Base-by-base conservation (phyloP, 441 rosid genomes). In the Erodium chrysanthum region DNA sequence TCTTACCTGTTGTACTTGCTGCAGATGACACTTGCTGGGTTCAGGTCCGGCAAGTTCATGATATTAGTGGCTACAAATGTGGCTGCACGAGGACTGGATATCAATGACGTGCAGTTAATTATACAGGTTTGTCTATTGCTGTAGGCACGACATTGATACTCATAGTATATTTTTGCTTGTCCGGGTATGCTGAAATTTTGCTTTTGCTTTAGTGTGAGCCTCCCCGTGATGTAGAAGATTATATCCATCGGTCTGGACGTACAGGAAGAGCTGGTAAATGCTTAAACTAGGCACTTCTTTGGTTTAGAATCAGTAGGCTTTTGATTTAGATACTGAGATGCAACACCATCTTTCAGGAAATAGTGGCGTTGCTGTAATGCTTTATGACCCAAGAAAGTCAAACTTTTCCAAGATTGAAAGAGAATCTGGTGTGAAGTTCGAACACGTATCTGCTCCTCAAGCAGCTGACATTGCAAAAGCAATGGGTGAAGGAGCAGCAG, bases 61-160 rank as follows among this genome's bases (percentile, higher is more conserved):
- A 88, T 86, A 8, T 78, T 91, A 81, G 96, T 94, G 37, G 98
- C 98, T 63, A 91, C 98, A 17, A 91, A 91, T 76, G 98, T 94
- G 60, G 98, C 98, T n/a, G 97, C 96, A 73, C 83, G 97, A 35
- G 98, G 97, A 64, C 77, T 94, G 81, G 98, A 94, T 77, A 94
- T 94, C 71, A 89, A 86, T 70, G 97, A 91, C 71, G 97, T 94
- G 74, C 97, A 94, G 81, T 74, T 94, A 74, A 86, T 94, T 74
- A 94, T 91, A 75, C 98, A 94, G 95, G 97, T 91, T 23, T 71
- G 76, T 70, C 5, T 60, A 48, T n/a, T 2, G 7, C 20, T 71
- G 8, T 66, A 15, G 59, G 21, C 59, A 52, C 9, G 17, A 5
- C 0, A 17, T 52, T 17, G 15, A 52, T 52, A 52, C 21, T 48